Evolutionary conservation across 2,329 filamentous ascomycete species (phyloP).

Genomic region (Fusarium zealandicum): DNA sequence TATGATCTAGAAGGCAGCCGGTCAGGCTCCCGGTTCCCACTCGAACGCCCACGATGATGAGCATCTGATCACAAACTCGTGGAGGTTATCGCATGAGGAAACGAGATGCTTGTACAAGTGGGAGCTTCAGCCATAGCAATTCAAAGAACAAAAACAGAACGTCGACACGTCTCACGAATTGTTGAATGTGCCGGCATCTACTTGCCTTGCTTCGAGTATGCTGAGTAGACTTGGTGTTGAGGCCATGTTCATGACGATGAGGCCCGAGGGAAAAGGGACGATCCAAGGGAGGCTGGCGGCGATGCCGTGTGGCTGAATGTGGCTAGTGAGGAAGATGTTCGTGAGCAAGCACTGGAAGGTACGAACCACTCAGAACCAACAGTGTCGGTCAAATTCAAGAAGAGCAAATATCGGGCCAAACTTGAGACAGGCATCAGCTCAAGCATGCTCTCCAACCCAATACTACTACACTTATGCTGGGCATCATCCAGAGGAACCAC

Average conservation of each 20-base stretch:
- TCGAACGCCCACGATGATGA: slow-evolving; percentile 32
- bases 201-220: no score
- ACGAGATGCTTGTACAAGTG: slow-evolving; percentile 44
- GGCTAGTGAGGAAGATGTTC: background rate
- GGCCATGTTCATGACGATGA: background rate
- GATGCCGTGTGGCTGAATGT: background rate
- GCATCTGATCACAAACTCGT: slow-evolving; percentile 37
- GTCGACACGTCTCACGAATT: background rate
- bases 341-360: no score
- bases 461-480: slow-evolving; percentile 3
- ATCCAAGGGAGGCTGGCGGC: background rate
- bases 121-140: slow-evolving; percentile 33
- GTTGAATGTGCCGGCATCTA: background rate
- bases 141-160: slow-evolving; percentile 24
- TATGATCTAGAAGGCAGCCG: slow-evolving; percentile 44
- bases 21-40: slow-evolving; percentile 37
- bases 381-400: background rate
- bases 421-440: slow-evolving; percentile 4
- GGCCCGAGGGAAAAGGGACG: no score
- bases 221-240: no score
- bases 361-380: no score
- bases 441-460: slow-evolving; percentile 10
- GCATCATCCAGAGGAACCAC: slow-evolving; percentile 21
- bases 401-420: background rate
- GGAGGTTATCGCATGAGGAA: slow-evolving; percentile 38